Conservation (phyloP, 306 rosid species). For the Vigna mungo region DNA sequence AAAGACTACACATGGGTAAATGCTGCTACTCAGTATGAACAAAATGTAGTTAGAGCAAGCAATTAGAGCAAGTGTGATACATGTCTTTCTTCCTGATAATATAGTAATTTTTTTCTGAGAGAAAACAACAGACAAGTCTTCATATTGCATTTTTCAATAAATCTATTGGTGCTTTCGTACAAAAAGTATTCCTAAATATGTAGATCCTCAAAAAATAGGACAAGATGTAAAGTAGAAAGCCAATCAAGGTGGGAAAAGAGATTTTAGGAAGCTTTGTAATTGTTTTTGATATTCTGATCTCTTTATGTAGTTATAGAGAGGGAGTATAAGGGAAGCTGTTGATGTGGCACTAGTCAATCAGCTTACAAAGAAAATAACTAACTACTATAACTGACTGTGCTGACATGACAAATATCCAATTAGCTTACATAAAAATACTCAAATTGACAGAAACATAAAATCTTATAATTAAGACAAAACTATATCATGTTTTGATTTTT, state of each 20-base stretch:
- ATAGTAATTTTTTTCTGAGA: conserved; percentile 9
- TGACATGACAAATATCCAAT: too few relatives aligned
- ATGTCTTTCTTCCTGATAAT: conserved; percentile 25
- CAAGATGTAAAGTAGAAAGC: conserved; percentile 24
- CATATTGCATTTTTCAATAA: conserved; percentile 14
- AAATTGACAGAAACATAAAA: too few relatives aligned
- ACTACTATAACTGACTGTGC: too few relatives aligned
- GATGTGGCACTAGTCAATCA: too few relatives aligned
- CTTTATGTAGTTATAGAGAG: too few relatives aligned
- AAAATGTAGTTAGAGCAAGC: conserved; percentile 39
- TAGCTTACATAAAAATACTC: too few relatives aligned
- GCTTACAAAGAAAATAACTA: too few relatives aligned
- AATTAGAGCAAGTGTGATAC: conserved; percentile 21
- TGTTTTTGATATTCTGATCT: too few relatives aligned
- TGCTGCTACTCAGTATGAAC: conserved; percentile 79
- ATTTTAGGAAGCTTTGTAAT: too few relatives aligned
- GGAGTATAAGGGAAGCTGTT: too few relatives aligned
- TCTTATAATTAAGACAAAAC: too few relatives aligned
- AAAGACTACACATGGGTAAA: conserved; percentile 79
- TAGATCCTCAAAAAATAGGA: neutral
- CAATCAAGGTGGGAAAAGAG: neutral
- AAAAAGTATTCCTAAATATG: neutral
- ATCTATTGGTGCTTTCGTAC: conserved; percentile 21
- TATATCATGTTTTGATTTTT: too few relatives aligned
- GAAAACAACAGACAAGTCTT: conserved; percentile 16